Base-by-base conservation (phyloP, 306 rosid species). In the Gynostemma pentaphyllum region DNA sequence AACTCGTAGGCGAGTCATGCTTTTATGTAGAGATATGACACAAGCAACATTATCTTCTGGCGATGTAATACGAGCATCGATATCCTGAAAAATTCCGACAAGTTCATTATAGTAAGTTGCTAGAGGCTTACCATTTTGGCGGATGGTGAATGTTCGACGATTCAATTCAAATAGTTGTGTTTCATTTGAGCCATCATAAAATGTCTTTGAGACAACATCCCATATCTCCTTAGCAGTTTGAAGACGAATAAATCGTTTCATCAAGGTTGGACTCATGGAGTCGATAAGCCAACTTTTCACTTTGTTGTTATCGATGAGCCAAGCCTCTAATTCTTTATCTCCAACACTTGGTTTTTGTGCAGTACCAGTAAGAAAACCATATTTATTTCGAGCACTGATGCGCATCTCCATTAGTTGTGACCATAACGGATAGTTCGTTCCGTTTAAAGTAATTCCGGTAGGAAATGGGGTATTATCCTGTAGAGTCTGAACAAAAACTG, bases 251-350 rank as follows among this genome's bases (percentile, higher is more conserved):
- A 44, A 64, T 16, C 42, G 15, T 24, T 64, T 9, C 45, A 45
- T 64, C 29, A 64, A 5, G 1, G 26, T 21, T 0, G 57, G 66
- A 15, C 3, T 26, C 66, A 42, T 68, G 5, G 66, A 44, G 15
- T 68, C 46, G 30, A 29, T 56, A 11, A 55, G 72, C 52, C 64
- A 52, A 67, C 71, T 39, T 27, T 52, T 51, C 6, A 67, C 44
- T 24, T 26, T 36, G 18, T 45, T 9, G 18, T 55, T 68, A 18
- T 68, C 24, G 1, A 9, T 57, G 13, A 68, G 30, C 72, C 24
- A 56, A 0, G 47, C 29, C 1, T 14, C 65, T 13, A 41, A 21
- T 9, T 55, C 21, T 11, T 53, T 7, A n/a, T 59, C 68, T 28
- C 60, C 44, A 1, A 10, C 21, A 13, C 10, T 2, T 2, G 34